Conservation (phyloP, 192 early-diverging fungal species). For the Haplosporangium gracile region DNA sequence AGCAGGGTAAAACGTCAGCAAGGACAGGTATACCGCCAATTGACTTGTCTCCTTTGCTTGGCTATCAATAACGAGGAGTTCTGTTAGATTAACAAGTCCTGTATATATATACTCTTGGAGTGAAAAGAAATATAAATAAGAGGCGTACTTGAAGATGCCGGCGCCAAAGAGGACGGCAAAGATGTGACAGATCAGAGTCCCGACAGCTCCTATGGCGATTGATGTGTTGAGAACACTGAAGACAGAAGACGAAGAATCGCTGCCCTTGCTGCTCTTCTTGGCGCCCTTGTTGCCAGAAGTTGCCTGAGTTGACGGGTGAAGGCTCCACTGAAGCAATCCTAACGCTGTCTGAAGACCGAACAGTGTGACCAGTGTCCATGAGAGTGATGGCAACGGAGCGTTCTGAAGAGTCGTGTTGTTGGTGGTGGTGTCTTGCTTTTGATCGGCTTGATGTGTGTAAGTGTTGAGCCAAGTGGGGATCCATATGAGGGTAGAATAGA, state of each 20-base stretch:
- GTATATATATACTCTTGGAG: neutral
- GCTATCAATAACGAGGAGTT: neutral
- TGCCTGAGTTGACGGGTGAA: slow-evolving; percentile 1
- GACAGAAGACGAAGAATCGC: slow-evolving; percentile 6
- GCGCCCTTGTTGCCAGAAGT: neutral
- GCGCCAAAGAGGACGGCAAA: slow-evolving; percentile 53
- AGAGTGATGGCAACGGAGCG: slow-evolving; percentile 38
- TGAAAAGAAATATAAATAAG: neutral
- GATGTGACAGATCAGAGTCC: slow-evolving; percentile 34
- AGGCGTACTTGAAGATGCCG: slow-evolving; percentile 33
- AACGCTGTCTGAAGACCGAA: slow-evolving; percentile 31
- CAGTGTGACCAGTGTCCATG: slow-evolving; percentile 32
- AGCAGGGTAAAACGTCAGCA: slow-evolving; percentile 53
- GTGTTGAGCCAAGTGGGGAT: slow-evolving; percentile 21
- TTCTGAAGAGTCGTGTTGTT: neutral
- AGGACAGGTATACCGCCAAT: slow-evolving; percentile 36
- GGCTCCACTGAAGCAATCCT: slow-evolving; percentile 18
- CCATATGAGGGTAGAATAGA: slow-evolving; percentile 29
- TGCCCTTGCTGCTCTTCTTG: neutral
- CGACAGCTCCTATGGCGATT: slow-evolving; percentile 34
- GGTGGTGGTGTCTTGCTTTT: neutral
- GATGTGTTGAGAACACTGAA: slow-evolving; percentile 27
- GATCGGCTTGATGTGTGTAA: neutral
- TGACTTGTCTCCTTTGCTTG: slow-evolving; percentile 54
- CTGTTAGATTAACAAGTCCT: neutral